Conservation (phyloP, 768 basidiomycete genomes). For the Mycena latifolia region DNA sequence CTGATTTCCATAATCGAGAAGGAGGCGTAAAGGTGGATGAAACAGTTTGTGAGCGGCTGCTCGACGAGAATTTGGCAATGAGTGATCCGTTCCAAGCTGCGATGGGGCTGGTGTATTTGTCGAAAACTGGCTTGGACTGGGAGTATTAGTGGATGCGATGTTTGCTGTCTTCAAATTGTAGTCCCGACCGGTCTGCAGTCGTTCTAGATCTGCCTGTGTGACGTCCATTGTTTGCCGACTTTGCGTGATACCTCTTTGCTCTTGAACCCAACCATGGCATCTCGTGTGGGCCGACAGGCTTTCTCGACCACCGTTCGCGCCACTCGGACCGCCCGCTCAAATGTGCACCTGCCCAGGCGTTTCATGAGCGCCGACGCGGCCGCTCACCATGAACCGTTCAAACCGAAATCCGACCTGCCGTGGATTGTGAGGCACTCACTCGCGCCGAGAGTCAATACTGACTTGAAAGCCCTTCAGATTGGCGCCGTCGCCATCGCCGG, state of each 20-base stretch:
- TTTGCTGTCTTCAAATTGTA: no score
- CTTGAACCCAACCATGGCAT: constrained; percentile 47
- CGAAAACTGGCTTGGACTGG: constrained; percentile 53
- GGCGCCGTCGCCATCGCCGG: constrained; percentile 55
- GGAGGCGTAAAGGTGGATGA: constrained; percentile 27
- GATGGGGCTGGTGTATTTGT: constrained; percentile 59
- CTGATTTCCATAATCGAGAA: constrained; percentile 31
- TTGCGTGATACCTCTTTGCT: not conserved
- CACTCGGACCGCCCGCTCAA: constrained; percentile 36
- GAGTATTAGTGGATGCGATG: constrained; percentile 27
- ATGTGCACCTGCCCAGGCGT: constrained; percentile 40
- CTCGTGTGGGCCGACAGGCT: constrained; percentile 51
- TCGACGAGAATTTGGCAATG: constrained; percentile 48
- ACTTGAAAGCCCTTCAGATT: constrained; percentile 44
- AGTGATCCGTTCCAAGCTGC: constrained; percentile 61
- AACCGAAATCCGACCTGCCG: constrained; percentile 53
- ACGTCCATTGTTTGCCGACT: not conserved
- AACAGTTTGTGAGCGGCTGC: constrained; percentile 46
- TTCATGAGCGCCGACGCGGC: constrained; percentile 52
- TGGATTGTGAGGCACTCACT: constrained; percentile 55
- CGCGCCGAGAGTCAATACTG: not conserved
- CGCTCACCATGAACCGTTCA: constrained; percentile 44
- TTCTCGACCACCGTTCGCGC: constrained; percentile 50
- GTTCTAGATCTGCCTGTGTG: not conserved
- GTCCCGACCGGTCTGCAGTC: not conserved